These are phyloP conservation scores for Syzygium jambos DNA, from an alignment of 345 rosid species.

Conservation along the genomic window DNA sequence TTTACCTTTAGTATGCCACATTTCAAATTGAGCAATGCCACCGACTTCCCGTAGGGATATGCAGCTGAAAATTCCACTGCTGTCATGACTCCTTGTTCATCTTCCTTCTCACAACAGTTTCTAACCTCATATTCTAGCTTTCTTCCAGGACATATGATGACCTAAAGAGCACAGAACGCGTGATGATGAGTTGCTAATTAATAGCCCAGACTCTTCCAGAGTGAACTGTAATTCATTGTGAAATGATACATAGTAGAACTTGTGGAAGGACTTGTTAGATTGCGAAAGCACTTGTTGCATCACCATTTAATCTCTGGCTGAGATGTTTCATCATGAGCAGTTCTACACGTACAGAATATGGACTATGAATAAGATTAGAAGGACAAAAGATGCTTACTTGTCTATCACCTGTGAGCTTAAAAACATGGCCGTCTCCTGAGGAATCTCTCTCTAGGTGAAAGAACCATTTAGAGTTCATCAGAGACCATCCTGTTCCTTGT, in stretches of 20 bases:
- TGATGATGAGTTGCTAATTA: neutral
- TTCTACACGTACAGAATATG: neutral
- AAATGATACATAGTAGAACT: neutral
- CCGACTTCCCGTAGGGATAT: conserved; percentile 9
- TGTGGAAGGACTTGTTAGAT: neutral
- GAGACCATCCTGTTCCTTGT: conserved; percentile 8
- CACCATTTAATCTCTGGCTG: neutral
- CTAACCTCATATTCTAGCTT: conserved; percentile 4
- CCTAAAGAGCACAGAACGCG: neutral
- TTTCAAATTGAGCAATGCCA: conserved; percentile 7
- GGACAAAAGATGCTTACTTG: neutral
- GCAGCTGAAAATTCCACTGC: conserved; percentile 10
- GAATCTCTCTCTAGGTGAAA: neutral
- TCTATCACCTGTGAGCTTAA: conserved; percentile 7
- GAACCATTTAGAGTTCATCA: conserved; percentile 4
- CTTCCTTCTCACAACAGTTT: neutral
- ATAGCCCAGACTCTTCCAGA: neutral
- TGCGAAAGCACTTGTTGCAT: neutral
- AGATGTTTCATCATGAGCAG: neutral
- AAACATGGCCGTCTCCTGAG: neutral
- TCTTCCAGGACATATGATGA: conserved; percentile 9
- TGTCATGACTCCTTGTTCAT: neutral
- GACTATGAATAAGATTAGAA: neutral
- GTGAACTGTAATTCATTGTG: neutral
- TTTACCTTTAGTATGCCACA: conserved; percentile 3